Evolutionary conservation across 495 filamentous ascomycete species (phyloP).

Genomic region (Penicillium turbatum): DNA sequence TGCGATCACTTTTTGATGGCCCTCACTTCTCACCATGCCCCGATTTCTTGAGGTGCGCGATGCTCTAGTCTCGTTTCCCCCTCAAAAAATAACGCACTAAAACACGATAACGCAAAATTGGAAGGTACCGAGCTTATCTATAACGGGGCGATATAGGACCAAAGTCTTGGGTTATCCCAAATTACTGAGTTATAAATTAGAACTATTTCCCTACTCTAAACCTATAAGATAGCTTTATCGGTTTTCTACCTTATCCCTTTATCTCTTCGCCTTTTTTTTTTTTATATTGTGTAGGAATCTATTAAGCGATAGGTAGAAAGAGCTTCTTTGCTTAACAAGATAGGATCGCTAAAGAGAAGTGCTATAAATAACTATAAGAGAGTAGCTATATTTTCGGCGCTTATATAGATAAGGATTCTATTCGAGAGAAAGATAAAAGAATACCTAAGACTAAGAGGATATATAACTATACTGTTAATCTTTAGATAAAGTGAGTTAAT

Average conservation of each 20-base stretch:
- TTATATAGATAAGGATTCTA: constrained; percentile 13
- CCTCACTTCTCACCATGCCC: neutral
- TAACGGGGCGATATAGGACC: neutral
- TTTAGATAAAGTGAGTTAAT: constrained; percentile 14
- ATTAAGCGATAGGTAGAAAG: constrained; percentile 11
- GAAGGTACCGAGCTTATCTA: neutral
- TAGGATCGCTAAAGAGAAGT: constrained; percentile 6
- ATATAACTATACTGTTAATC: neutral
- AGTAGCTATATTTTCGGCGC: constrained; percentile 19
- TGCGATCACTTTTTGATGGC: neutral
- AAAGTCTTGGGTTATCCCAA: neutral
- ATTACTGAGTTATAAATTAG: constrained; percentile 1
- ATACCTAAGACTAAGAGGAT: constrained; percentile 17
- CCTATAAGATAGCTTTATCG: neutral
- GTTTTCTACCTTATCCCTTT: neutral
- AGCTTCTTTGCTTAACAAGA: constrained; percentile 14
- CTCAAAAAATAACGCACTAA: neutral
- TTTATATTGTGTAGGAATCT: neutral
- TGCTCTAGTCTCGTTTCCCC: neutral
- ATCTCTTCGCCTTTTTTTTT: no score
- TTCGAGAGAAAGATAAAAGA: constrained; percentile 16
- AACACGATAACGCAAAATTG: neutral
- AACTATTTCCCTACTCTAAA: neutral
- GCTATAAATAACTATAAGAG: neutral
- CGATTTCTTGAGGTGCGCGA: neutral